Evolutionary conservation across 768 basidiomycete species (phyloP), one percentile per base, ranked within the genome.

Genomic region (Lyophyllum shimeji): DNA sequence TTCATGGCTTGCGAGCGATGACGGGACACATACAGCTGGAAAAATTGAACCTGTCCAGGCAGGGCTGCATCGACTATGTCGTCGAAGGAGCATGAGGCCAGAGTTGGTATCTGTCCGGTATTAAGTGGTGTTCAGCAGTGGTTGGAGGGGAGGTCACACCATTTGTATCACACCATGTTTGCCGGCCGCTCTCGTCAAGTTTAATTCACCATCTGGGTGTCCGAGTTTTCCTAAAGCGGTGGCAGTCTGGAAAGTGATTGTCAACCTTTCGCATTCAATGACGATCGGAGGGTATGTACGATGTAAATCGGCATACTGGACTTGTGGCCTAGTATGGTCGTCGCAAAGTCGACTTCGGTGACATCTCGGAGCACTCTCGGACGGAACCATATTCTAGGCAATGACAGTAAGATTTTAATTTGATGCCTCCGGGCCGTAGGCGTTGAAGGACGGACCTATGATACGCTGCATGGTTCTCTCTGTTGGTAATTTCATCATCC

Each of bases 61-160:
- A 80, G 72, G 12, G 93, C 89, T 0, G 85, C 90, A 67, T 96
- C 89, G n/a, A 97, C 79, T 48, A 98, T 84, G 69, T 98, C 94
- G 67, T 98, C 95, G 69, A 98, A 97, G 0, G 93, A 91, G 70
- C 95, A 98, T 0, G 92, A 95, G 0, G 96, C 93, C 20, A 98
- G 77, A 0, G 97, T 98, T 1, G 95, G 94, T 51, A 98, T 96
- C 95, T 95, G 29, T 27, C 49, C 31, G 18, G 17, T 44, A 9
- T 20, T 58, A 34, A 49, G 20, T 40, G 50, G 29, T 23, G 21
- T n/a, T 21, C 37, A 20, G n/a, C 18, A 23, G 12, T 18, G 27
- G 18, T 5, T 33, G 2, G 48, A 37, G 20, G 25, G 39, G 44
- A 51, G 33, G 31, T 25, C 37, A 29, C 43, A 77, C 80, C 80